Percentiles rank a stretch among this genome's conserved stretches.
Evolutionary conservation across 1,284 basidiomycete genomes (phyloP).

Genomic region (Takashimella tepidaria): DNA sequence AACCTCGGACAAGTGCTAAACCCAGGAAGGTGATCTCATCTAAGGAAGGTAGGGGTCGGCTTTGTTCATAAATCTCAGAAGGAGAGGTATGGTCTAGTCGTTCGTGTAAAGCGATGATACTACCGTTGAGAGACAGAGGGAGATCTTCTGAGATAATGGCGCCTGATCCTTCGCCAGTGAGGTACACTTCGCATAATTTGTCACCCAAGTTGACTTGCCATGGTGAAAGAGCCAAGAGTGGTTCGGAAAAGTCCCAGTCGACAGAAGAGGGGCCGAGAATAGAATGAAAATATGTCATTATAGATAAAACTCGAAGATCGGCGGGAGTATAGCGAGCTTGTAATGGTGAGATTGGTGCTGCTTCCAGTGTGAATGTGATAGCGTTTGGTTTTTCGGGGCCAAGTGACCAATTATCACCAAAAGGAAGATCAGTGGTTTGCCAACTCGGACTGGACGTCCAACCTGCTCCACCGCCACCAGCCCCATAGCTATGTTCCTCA

Average conservation of each 20-base stretch:
- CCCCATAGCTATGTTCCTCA: conserved; percentile 9
- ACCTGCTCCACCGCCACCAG: conserved; percentile 5
- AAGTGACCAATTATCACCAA: background rate
- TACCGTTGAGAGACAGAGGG: conserved; percentile 67
- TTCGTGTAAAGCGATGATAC: conserved; percentile 67
- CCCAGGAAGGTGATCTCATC: conserved; percentile 60
- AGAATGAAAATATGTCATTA: conserved; percentile 75
- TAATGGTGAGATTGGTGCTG: conserved; percentile 41
- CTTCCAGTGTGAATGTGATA: conserved; percentile 22
- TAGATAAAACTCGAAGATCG: conserved; percentile 66
- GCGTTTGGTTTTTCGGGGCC: background rate
- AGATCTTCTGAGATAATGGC: conserved; percentile 67
- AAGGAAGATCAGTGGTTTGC: conserved; percentile 12
- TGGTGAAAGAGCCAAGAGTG: conserved; percentile 64
- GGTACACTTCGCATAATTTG: conserved; percentile 59
- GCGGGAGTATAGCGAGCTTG: conserved; percentile 59
- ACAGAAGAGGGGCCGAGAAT: conserved; percentile 30
- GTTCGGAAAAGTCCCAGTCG: conserved; percentile 63
- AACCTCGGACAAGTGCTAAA: conserved; percentile 65
- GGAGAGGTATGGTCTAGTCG: conserved; percentile 18
- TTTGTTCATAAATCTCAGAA: conserved; percentile 55
- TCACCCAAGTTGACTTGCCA: conserved; percentile 59
- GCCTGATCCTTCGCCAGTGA: conserved; percentile 66
- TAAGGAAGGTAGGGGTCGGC: conserved; percentile 54
- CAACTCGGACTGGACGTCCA: conserved; percentile 32